Conservation (phyloP, 2,329 filamentous ascomycete species). For the Leptographium wingfieldii region DNA sequence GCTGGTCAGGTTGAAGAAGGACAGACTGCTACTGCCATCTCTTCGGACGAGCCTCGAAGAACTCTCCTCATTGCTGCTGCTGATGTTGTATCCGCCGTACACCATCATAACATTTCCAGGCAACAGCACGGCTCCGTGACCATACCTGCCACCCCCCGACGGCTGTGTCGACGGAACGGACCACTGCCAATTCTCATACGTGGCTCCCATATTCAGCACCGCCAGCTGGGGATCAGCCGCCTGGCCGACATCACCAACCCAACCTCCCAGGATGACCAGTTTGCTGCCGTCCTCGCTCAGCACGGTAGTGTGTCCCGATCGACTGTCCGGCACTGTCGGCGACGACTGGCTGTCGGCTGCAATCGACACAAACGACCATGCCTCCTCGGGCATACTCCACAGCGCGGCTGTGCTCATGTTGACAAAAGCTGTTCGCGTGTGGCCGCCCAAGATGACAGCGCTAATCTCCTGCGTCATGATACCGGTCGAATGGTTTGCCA, state of each 20-base stretch:
- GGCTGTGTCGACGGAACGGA: conserved; percentile 42
- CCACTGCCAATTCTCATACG: conserved; percentile 68
- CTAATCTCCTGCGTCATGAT: conserved; percentile 59
- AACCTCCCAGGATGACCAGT: conserved; percentile 77
- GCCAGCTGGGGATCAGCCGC: conserved; percentile 74
- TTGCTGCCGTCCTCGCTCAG: conserved; percentile 64
- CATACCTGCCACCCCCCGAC: conserved; percentile 37
- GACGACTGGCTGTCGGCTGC: conserved; percentile 9
- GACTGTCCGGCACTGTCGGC: conserved; percentile 36
- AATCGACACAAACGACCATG: conserved; percentile 73
- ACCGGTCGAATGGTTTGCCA: conserved; percentile 46
- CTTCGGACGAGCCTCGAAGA: conserved; percentile 9
- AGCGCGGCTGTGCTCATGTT: conserved; percentile 88
- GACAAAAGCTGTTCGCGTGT: conserved; percentile 72
- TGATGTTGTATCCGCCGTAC: conserved; percentile 47
- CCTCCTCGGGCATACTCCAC: conserved; percentile 75
- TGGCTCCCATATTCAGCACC: conserved; percentile 60
- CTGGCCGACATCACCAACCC: conserved; percentile 70
- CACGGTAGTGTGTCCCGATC: conserved; percentile 81
- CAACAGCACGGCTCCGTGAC: conserved; percentile 49
- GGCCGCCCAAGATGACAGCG: conserved; percentile 74
- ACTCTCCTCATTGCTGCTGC: not conserved
- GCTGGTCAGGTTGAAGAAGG: conserved; percentile 46
- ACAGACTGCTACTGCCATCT: conserved; percentile 1
- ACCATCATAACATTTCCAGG: conserved; percentile 59